These are phyloP conservation scores for Nematodospora valgi DNA, from an alignment of 805 yeast genomes.

Conservation along the genomic window DNA sequence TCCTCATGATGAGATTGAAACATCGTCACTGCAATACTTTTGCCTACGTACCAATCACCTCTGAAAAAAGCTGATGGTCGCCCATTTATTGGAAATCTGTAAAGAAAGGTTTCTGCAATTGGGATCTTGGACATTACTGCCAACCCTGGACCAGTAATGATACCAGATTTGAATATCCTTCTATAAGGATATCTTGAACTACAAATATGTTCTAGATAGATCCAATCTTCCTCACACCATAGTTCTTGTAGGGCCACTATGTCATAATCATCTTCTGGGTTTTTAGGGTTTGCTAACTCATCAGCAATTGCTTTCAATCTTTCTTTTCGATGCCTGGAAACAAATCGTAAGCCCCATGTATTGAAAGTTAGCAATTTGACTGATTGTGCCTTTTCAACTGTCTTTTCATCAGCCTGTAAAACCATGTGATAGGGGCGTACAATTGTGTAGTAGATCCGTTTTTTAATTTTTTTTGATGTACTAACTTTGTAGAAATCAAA, in stretches of 20 bases:
- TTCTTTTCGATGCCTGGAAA: slow-evolving; percentile 64
- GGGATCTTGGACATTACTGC: slow-evolving; percentile 83
- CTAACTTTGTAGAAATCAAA: slow-evolving; percentile 3
- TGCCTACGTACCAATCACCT: slow-evolving; percentile 98
- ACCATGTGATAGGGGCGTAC: background rate
- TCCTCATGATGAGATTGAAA: slow-evolving; percentile 49
- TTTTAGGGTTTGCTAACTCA: slow-evolving; percentile 40
- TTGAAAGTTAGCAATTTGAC: slow-evolving; percentile 65
- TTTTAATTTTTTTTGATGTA: slow-evolving; percentile 1
- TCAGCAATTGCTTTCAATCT: slow-evolving; percentile 76
- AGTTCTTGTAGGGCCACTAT: slow-evolving; percentile 92
- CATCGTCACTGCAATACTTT: slow-evolving; percentile 71
- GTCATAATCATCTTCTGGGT: slow-evolving; percentile 53
- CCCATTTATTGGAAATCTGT: slow-evolving; percentile 89
- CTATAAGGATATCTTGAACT: slow-evolving; percentile 52
- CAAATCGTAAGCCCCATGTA: slow-evolving; percentile 86
- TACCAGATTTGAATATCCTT: slow-evolving; percentile 77
- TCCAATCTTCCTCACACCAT: slow-evolving; percentile 88
- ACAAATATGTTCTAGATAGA: slow-evolving; percentile 50
- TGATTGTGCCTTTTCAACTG: slow-evolving; percentile 15
- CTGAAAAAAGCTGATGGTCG: slow-evolving; percentile 89
- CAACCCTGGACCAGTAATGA: slow-evolving; percentile 89
- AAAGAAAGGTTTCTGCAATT: slow-evolving; percentile 71
- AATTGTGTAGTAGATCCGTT: background rate
- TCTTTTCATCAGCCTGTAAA: background rate